A percentile compares a stretch with the other conserved stretches of the same genome.
Conservation (phyloP, 345 rosid species). For the Dimocarpus longan region DNA sequence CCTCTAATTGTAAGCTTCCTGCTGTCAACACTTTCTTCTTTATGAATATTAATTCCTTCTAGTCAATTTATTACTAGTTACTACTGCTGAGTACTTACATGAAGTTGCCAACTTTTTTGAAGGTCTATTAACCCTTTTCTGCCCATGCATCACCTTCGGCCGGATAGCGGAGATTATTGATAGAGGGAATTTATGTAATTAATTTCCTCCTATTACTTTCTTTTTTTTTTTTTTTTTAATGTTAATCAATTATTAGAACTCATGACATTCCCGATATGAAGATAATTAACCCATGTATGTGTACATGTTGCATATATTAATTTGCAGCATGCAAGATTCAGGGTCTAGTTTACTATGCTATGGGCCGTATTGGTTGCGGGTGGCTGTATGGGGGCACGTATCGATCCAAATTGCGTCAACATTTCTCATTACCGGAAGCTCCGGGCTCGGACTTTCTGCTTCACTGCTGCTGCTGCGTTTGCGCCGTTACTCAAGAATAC, state of each 20-base stretch:
- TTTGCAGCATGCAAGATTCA: constrained; percentile 36
- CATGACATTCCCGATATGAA: neutral
- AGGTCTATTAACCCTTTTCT: constrained; percentile 51
- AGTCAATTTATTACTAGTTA: too few relatives aligned
- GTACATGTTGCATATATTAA: neutral
- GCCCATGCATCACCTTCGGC: constrained; percentile 63
- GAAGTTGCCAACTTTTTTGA: neutral
- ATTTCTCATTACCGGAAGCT: constrained; percentile 47
- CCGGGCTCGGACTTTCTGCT: constrained; percentile 51
- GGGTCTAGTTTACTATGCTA: constrained; percentile 40
- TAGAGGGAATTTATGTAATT: constrained; percentile 56
- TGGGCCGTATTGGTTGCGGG: constrained; percentile 33
- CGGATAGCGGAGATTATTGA: constrained; percentile 51
- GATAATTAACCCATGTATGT: too few relatives aligned
- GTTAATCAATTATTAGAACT: neutral
- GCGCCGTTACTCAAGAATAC: constrained; percentile 59
- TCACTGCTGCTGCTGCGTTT: constrained; percentile 48
- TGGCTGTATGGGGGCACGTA: constrained; percentile 46
- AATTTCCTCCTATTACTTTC: constrained; percentile 20
- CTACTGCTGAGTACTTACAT: neutral
- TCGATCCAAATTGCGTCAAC: constrained; percentile 44
- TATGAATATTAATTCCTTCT: neutral
- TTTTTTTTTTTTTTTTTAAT: neutral
- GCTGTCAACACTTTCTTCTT: neutral
- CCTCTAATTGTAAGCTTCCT: constrained; percentile 44